Evolutionary conservation across 1,284 basidiomycete genomes (phyloP), one percentile per base, ranked within the genome.

Genomic region (Ustilago curta): DNA sequence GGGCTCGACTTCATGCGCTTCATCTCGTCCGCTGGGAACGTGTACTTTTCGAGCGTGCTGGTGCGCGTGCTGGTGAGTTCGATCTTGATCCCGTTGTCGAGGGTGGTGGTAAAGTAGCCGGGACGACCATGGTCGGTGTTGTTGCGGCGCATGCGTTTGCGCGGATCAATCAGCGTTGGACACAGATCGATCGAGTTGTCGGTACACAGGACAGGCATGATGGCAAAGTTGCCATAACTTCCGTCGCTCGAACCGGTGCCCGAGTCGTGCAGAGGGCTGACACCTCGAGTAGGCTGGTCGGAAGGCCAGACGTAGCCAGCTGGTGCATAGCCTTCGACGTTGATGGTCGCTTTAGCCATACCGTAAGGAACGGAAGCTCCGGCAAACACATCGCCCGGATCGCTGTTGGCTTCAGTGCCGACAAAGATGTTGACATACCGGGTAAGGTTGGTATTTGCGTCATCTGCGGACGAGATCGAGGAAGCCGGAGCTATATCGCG

Each of bases 361-460:
- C 81, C 79, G 45, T 80, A 82, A 11, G 79, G 81, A 5, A 77
- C 63, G 4, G 79, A 70, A 9, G 70, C 78, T 29, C 77, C 79
- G 9, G 77, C 74, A 52, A 76, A 78, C 23, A 80, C 72, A 40
- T 78, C 74, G 35, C 78, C 75, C 3, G 72, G 72, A 47, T 70
- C 56, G 29, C 21, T 51, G 58, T 75, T 75, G 43, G 64, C 63
- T 37, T 64, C 72, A 8, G 72, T 75, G 5, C 72, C 72, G 42
- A 75, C 72, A 25, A 75, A 75, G 49, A 70, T 27, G 45, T 70
- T 64, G 56, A 75, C 72, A 32, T 56, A 70, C 19, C 60, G 61
- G 27, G 71, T 74, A 14, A 74, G 54, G 11, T 43, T 64, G 37
- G 39, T 44, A 42, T 48, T 27, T 18, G 47, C 19, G 16, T 50